Conservation (phyloP, 352 stramenopile species). For the Aphanomyces stellatus region DNA sequence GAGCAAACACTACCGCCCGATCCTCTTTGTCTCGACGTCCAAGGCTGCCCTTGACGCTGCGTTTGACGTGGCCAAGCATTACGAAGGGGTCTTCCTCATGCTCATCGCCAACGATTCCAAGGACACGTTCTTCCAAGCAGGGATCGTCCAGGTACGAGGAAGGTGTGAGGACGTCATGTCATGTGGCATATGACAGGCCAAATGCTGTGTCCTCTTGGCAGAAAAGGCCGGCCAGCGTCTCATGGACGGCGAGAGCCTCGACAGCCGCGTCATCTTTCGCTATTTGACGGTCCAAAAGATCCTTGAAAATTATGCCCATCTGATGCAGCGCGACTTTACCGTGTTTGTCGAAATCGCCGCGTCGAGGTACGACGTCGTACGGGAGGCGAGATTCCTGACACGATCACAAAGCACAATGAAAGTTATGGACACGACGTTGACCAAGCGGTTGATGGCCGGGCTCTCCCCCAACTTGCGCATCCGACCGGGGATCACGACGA, state of each 20-base stretch:
- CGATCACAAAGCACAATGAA: conserved; percentile 35
- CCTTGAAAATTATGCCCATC: conserved; percentile 37
- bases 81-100: conserved; percentile 53
- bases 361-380: conserved; percentile 21
- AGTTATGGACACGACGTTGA: conserved; percentile 53
- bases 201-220: conserved; percentile 46
- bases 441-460: conserved; percentile 36
- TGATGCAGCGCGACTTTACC: conserved; percentile 36
- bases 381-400: neutral
- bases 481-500: too few relatives aligned
- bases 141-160: conserved; percentile 33
- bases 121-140: conserved; percentile 40
- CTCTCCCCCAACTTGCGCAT: conserved; percentile 22
- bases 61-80: conserved; percentile 29
- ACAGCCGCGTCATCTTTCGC: conserved; percentile 55
- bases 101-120: conserved; percentile 43
- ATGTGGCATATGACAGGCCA: conserved; percentile 16
- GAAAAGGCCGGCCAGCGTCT: conserved; percentile 47
- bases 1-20: conserved; percentile 34
- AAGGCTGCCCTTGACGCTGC: conserved; percentile 20
- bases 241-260: conserved; percentile 47
- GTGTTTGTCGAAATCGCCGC: conserved; percentile 58
- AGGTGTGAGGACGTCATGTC: neutral
- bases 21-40: conserved; percentile 58
- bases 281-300: conserved; percentile 57